Base-by-base conservation (phyloP, 2,329 filamentous ascomycete species). In the Sarocladium oryzae region DNA sequence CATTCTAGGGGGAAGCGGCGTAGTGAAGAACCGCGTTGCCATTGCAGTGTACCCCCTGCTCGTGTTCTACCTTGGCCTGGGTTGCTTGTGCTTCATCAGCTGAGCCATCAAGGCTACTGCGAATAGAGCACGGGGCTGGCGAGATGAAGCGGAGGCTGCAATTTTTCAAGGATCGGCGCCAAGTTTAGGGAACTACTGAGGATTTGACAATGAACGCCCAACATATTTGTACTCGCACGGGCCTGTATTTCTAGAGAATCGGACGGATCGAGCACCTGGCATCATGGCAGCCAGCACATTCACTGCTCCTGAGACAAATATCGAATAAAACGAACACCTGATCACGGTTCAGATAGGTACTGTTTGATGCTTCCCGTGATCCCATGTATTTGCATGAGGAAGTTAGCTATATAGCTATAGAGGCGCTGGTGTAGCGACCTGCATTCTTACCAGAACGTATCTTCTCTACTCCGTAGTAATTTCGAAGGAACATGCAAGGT, bases 21-120 rank as follows among this genome's bases (percentile, higher is more conserved):
- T 99, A 40, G 85, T 99, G 56, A 91, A 91, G 73, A 96, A 97
- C 70, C 79, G 93, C 48, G 91, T 97, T 45, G 89, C 85, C 21
- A 84, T 99, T 63, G 93, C 93, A 16, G 90, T 99, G 20, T 99
- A 95, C 65, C 93, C 93, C 52, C 74, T 99, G 50, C 87, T 96
- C 65, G 86, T 97, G 46, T 99, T 97, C 70, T 99, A 99, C 69
- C 75, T 96, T 53, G 88, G 88, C 30, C 75, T 99, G 59, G 92
- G 91, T 50, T 96, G 90, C 67, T 79, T 99, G 54, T 99, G 93
- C 77, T 96, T 97, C 69, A 96, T 99, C 67, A 96, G 90, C 73
- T 96, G 45, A 59, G 18, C 32, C 13, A 26, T 5, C 10, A 20
- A 20, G 18, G 38, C 10, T 46, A 13, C 4, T 26, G 41, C 4